Conservation (phyloP, 2,329 filamentous ascomycete species). For the Epichloe amarillans region DNA sequence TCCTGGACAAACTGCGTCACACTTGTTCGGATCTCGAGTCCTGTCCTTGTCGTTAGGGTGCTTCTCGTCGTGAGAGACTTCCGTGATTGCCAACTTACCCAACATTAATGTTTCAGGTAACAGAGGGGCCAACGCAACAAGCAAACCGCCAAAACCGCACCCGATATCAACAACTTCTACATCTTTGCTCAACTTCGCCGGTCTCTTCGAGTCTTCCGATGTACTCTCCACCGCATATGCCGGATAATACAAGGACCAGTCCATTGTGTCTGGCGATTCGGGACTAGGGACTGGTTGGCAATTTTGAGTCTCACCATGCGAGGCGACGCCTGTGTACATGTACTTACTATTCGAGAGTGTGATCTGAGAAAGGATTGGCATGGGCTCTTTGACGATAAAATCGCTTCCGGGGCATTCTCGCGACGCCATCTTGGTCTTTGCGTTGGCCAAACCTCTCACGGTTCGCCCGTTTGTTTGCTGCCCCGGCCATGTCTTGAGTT, state of each 20-base stretch:
- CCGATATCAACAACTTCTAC: conserved; percentile 95
- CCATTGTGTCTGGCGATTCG: conserved; percentile 66
- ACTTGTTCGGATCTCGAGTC: conserved; percentile 83
- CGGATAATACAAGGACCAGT: conserved; percentile 80
- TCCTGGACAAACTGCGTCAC: conserved; percentile 87
- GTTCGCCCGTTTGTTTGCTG: conserved; percentile 45
- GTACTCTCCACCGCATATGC: conserved; percentile 41
- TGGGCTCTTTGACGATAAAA: conserved; percentile 95
- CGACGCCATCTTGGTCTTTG: conserved; percentile 35
- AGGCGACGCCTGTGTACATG: neutral
- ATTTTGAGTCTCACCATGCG: conserved; percentile 2
- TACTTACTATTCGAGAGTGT: conserved; percentile 69
- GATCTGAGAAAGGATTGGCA: conserved; percentile 96
- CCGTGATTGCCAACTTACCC: conserved; percentile 37
- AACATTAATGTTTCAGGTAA: conserved; percentile 74
- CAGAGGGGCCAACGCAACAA: conserved; percentile 71
- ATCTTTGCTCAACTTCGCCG: conserved; percentile 35
- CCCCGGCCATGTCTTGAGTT: conserved; percentile 13
- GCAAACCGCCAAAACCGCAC: conserved; percentile 85
- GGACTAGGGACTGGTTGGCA: conserved; percentile 43
- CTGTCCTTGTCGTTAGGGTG: conserved; percentile 25
- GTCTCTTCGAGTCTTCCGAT: conserved; percentile 15
- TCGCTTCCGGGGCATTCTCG: conserved; percentile 76
- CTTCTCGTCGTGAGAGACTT: neutral
- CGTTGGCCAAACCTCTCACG: conserved; percentile 51